Base-by-base conservation (phyloP, 805 yeast species). In the Ogataea populi-albae region DNA sequence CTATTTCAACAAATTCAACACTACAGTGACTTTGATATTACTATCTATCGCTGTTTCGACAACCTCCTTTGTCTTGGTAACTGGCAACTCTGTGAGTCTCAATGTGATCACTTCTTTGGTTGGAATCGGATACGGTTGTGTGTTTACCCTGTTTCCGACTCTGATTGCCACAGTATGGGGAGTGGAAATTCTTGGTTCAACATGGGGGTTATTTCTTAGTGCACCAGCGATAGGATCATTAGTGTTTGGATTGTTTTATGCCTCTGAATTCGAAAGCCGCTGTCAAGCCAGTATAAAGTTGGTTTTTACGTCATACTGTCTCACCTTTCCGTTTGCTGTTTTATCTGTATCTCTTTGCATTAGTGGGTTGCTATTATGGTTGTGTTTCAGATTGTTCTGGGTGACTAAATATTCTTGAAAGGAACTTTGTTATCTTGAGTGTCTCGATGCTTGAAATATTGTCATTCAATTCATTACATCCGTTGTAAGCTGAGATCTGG, bases 141-240 rank as follows among this genome's bases (percentile, higher is more conserved):
- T 83, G 4, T 88, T 86, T 64, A 86, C 96, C 0, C 62, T 83
- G 3, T 83, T 78, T 47, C 96, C 96, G 5, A 79, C 93, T 0
- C 65, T 86, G 9, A 78, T 85, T 8, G 78, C 91, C 2, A 67
- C 79, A 2, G 73, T 82, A 2, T 88, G 95, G 94, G 96, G 95
- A 0, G 72, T 81, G 17, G 86, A 81, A 34, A 72, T 83, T 24
- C 79, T 88, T 58, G 96, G 96, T 0, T 81, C 93, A 3, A 81
- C 86, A 2, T 88, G 95, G 85, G 96, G 96, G 4, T 66, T 82
- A 25, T 82, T 85, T 55, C 79, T 87, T 78, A 69, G 86, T 27
- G 94, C 94, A 0, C 96, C 96, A 1, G 95, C 96, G 0, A 46
- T 85, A 4, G 95, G 95, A 2, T 70, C 93, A 2, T 68, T 83